Conservation (phyloP, 116 monocot genomes). For the Dioscorea cayenensis region DNA sequence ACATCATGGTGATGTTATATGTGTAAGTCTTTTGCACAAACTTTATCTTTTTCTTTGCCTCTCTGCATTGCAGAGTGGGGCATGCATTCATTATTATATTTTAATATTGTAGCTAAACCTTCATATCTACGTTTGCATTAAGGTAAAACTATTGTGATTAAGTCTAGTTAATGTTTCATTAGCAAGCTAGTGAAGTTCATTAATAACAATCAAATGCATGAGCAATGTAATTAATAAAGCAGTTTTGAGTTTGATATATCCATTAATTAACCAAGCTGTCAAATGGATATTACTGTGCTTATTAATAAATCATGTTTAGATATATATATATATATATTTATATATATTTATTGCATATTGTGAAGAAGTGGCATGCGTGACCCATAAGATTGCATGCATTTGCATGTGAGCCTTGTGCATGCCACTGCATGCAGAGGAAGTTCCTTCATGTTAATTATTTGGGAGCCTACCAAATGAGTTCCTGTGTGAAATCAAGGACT, state of each 20-base stretch:
- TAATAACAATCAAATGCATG: not conserved
- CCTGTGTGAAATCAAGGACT: conserved; percentile 2
- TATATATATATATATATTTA: no score
- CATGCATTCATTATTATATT: no score
- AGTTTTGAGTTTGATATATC: no score
- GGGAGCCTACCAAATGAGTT: not conserved
- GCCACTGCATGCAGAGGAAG: not conserved
- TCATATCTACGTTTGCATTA: no score
- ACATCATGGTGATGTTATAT: not conserved
- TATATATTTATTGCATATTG: not conserved
- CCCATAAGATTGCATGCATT: not conserved
- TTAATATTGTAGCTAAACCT: no score
- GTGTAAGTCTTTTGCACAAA: no score
- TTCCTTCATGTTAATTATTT: conserved; percentile 1
- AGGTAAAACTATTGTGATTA: no score
- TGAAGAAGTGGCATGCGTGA: not conserved
- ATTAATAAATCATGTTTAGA: not conserved
- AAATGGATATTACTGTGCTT: no score
- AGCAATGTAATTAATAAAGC: not conserved
- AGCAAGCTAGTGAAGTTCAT: not conserved
- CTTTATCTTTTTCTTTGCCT: no score
- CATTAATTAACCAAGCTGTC: no score
- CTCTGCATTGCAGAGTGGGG: no score
- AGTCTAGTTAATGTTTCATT: no score
- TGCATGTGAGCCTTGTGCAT: not conserved